Percentiles rank a stretch among this genome's conserved stretches.
These are phyloP conservation scores for Heliamphora pulchella DNA, from an alignment of 179 eudicot species.

Conservation along the genomic window DNA sequence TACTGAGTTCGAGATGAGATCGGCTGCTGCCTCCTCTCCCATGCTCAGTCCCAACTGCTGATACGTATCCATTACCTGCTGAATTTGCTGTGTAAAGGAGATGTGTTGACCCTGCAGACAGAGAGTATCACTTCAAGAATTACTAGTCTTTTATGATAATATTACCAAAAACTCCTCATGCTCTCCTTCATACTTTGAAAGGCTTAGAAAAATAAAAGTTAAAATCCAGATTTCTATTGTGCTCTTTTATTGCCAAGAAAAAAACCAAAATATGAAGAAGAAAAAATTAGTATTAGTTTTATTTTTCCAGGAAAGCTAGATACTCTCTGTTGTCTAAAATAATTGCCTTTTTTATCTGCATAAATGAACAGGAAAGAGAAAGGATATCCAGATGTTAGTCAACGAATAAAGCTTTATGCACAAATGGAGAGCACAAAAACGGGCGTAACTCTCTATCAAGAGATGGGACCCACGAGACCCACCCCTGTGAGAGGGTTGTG, in stretches of 20 bases:
- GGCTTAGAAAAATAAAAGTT: neutral
- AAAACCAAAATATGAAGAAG: too few relatives aligned
- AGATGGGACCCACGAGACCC: too few relatives aligned
- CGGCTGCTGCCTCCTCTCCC: conserved; percentile 58
- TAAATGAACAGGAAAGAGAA: too few relatives aligned
- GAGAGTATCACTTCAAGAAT: neutral
- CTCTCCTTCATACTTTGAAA: neutral
- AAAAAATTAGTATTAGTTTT: neutral
- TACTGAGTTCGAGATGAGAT: conserved; percentile 55
- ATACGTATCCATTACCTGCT: conserved; percentile 69
- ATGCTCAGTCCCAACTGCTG: conserved; percentile 56
- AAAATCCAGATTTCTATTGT: neutral
- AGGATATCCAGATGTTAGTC: too few relatives aligned
- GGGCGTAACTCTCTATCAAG: too few relatives aligned
- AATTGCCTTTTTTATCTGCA: too few relatives aligned
- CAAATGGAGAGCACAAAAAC: too few relatives aligned
- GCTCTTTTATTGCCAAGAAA: neutral
- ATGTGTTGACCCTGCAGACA: conserved; percentile 68
- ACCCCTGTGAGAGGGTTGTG: too few relatives aligned
- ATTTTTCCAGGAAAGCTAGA: neutral
- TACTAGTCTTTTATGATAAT: neutral
- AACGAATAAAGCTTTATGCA: too few relatives aligned
- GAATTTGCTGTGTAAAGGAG: conserved; percentile 72
- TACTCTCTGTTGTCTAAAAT: neutral
- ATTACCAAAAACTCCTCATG: neutral